Evolutionary conservation across 2,329 filamentous ascomycete species (phyloP).

Genomic region (Pseudogymnoascus pannorum): DNA sequence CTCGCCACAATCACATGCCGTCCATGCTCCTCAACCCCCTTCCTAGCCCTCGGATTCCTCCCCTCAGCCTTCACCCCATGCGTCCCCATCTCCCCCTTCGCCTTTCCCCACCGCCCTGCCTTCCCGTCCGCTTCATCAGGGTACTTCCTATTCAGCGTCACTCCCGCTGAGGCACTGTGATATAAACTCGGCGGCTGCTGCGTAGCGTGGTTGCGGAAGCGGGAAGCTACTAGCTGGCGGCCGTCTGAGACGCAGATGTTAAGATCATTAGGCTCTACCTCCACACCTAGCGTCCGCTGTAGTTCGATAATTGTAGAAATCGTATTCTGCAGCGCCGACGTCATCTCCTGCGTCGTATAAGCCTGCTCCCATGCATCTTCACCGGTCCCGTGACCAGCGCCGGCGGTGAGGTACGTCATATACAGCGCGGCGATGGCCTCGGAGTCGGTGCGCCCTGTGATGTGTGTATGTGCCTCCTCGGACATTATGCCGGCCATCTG

Average conservation of each 20-base stretch:
- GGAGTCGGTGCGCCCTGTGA: conserved; percentile 45
- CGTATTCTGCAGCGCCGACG: conserved; percentile 34
- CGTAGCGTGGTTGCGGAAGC: conserved; percentile 44
- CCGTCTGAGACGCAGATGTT: conserved; percentile 48
- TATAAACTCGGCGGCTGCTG: conserved; percentile 46
- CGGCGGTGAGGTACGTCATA: conserved; percentile 24
- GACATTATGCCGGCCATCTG: conserved; percentile 37
- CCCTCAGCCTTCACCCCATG: conserved; percentile 12
- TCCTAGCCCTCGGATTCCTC: conserved; percentile 23
- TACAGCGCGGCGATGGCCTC: conserved; percentile 42
- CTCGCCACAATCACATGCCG: conserved; percentile 46
- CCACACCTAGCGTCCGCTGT: conserved; percentile 36
- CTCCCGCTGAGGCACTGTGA: conserved; percentile 41
- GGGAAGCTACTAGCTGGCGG: conserved; percentile 39
- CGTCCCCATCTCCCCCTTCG: conserved; percentile 14
- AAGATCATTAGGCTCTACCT: conserved; percentile 40
- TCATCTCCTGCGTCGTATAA: conserved; percentile 37
- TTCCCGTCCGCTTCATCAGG: conserved; percentile 39
- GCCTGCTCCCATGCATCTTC: conserved; percentile 33
- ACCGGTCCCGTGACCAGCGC: conserved; percentile 19
- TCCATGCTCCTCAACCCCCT: conserved; percentile 36
- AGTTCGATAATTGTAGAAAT: conserved; percentile 38
- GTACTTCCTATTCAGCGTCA: conserved; percentile 45
- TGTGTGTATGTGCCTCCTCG: conserved; percentile 40
- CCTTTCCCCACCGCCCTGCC: conserved; percentile 29